A percentile compares a stretch with the other conserved stretches of the same genome.
Conservation (phyloP, 2,329 filamentous ascomycete species). For the Curvularia sp. region DNA sequence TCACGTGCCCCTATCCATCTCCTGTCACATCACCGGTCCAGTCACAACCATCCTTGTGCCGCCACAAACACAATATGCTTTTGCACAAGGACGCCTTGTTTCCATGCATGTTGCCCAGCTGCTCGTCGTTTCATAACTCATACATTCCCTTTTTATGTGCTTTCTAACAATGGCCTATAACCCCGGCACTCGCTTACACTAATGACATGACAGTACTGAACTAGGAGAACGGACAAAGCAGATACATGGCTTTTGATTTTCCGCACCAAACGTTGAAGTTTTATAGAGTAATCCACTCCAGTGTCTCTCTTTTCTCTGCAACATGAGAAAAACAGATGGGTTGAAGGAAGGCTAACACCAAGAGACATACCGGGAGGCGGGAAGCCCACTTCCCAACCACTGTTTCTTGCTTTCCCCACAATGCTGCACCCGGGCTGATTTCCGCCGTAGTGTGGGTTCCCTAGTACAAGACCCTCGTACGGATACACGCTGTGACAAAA, state of each 20-base stretch:
- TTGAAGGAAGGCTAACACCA: not conserved
- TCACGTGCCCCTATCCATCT: not conserved
- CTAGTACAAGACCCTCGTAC: slow-evolving; percentile 57
- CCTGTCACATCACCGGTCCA: not conserved
- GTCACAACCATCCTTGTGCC: not conserved
- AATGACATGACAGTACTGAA: not conserved
- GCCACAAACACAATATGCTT: not conserved
- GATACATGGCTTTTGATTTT: not conserved
- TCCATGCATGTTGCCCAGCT: not conserved
- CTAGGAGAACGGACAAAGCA: not conserved
- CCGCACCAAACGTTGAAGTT: not conserved
- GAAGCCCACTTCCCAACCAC: not conserved
- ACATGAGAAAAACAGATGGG: not conserved
- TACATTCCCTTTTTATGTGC: not conserved
- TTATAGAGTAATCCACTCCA: not conserved
- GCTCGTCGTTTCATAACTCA: not conserved
- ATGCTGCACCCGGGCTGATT: not conserved
- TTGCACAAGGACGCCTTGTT: not conserved
- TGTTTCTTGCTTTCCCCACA: not conserved
- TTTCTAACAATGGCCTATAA: not conserved
- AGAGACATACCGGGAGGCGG: not conserved
- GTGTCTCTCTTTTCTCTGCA: not conserved
- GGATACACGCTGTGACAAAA: slow-evolving; percentile 45
- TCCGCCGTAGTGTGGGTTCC: not conserved
- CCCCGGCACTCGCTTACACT: not conserved